Evolutionary conservation across 1,139 yeast species (phyloP), one percentile per base, ranked within the genome.

Genomic region (Geotrichum bryndzae): DNA sequence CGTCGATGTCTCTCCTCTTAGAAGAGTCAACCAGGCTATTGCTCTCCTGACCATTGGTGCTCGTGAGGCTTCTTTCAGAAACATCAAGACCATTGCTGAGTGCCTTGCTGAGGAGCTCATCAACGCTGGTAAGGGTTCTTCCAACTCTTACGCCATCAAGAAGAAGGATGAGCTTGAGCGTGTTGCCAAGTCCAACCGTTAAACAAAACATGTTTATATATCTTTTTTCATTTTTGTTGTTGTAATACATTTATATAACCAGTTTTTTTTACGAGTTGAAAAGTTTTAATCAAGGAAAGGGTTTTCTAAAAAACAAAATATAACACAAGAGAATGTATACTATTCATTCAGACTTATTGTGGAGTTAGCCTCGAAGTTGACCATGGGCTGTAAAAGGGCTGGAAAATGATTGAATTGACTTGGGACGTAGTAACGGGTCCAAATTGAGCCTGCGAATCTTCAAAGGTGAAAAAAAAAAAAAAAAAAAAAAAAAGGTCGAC

Each of bases 131-230:
- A 94, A 94, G 89, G 99, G 99, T 83, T 94, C 99, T 77, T 92
- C 99, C 75, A 95, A 97, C 82, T 95, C 99, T 79, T 95, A 92
- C 81, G 99, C 99, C 77, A 95, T 95, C 85, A 95, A 95, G 95
- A 95, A 95, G 98, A 95, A 95, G 96, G 99, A 95, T 82, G 99
- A 94, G 87, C 89, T 94, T 82, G 99, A 95, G 87, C 96, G 99
- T 89, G 99, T 94, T 82, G 99, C 99, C 81, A 94, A 94, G 85
- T 91, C 98, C 81, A 94, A 94, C 96, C 98, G 99, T 90, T 94
- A 94, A 88, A 35, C 41, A 35, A 35, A 10, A 35, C 41, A 35
- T 35, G 41, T 35, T 35, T 35, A 35, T 35, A 35, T 35, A 35
- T 35, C 41, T 35, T 35, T 35, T 35, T 35, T 35, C 41, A 35